Evolutionary conservation across 352 stramenopile genomes (phyloP), one percentile per base, ranked within the genome.

Genomic region (Globisporangium ultimum): DNA sequence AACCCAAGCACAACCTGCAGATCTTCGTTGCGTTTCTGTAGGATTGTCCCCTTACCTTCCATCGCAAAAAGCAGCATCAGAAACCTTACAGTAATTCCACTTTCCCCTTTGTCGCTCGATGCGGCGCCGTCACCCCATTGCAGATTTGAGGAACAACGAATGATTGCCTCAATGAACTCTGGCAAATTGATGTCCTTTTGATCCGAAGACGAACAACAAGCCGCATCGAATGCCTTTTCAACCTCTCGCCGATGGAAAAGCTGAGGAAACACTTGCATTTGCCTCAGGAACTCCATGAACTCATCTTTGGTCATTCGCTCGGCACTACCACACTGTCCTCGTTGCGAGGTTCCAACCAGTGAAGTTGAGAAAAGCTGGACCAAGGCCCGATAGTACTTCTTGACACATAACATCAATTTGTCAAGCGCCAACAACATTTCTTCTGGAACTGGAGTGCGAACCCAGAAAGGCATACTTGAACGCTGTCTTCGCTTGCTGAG

Each of bases 51-150:
- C 46, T 63, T 71, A 3, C 80, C 80, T 67, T 91, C 80, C 78
- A 91, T 91, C 0, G 78, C 75, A n/a, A 91, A 91, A 14, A 91
- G 55, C 12, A 91, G 61, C 78, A 91, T 91, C 7, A 87, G 61
- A 46, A 91, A 91, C 50, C 84, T 82, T 34, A 91, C 66, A 5
- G 84, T 68, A 11, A 76, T 54, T 7, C 71, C 55, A 4, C 71
- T 76, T 12, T 70, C 64, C 8, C 32, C n/a, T 45, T 49, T 53
- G 63, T 21, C 38, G 22, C 41, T 52, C 15, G 20, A 50, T 75
- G 59, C 3, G 11, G 8, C 1, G 11, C 7, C 14, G 15, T 59
- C 43, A 21, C 64, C 60, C 80, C 80, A 89, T 54, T 77, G 66
- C 9, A 91, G 60, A 28, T 45, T 64, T 11, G 60, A 66, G 0